Base-by-base conservation (phyloP, 2,329 filamentous ascomycete species). In the Trichoderma oligosporum region DNA sequence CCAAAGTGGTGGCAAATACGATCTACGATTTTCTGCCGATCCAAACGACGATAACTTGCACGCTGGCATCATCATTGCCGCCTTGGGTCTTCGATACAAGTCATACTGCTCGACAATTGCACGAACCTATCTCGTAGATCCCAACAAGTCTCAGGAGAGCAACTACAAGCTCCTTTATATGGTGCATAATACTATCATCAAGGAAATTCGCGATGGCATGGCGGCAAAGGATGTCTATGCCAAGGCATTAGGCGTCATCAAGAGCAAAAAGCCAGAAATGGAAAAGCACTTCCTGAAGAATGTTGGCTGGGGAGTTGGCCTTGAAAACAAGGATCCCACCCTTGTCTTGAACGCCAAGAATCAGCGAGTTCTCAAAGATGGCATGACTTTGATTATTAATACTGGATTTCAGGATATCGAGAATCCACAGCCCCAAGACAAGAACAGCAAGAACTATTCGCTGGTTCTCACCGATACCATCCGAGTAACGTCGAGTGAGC, bases 201-300 rank as follows among this genome's bases (percentile, higher is more conserved):
- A 94, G 70, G 90, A 94, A 66, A 85, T 97, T 61, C 85, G 89
- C 59, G 93, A 97, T 67, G 94, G 94, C 27, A 88, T 87, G 11
- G 76, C 84, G 2, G 89, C 88, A 47, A 96, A 94, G 73, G 93
- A 99, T 58, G 84, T 99, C 25, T 99, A 97, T 74, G 83, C 81
- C 72, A 97, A 96, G 74, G 94, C 94, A 0, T 68, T 96, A 11
- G 78, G 78, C 58, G 79, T 93, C 51, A 82, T 99, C 67, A 92
- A 86, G 70, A 82, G 88, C 48, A 97, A 95, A 78, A 96, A 95
- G 74, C 93, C 94, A 0, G 93, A 97, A 60, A 80, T 97, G 61
- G 94, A 96, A 75, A 93, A 95, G 75, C 87, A 97, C 68, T 97
- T 99, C 69, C 76, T 93, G 42, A 96, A 95, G 74, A 96, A 89